These are phyloP conservation scores for Larix kaempferi DNA, from an alignment of 75 land plant genomes.

Conservation along the genomic window DNA sequence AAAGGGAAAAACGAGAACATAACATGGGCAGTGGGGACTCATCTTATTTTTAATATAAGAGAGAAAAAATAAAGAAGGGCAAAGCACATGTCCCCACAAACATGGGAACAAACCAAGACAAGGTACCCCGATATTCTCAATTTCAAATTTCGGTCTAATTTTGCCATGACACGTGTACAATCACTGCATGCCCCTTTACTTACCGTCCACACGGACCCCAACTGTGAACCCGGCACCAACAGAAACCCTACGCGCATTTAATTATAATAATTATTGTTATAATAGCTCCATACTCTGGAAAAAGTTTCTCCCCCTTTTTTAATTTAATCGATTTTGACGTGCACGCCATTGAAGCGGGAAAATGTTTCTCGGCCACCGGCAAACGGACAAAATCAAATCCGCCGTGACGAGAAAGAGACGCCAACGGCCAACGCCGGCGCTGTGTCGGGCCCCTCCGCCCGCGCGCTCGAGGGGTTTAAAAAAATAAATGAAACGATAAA, in stretches of 20 bases:
- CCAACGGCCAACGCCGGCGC: neutral
- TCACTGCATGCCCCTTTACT: too few relatives aligned
- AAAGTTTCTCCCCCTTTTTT: neutral
- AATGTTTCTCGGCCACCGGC: constrained; percentile 11
- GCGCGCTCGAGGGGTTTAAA: too few relatives aligned
- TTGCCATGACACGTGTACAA: neutral
- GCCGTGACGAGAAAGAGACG: too few relatives aligned
- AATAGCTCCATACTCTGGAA: too few relatives aligned
- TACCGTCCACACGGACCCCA: neutral
- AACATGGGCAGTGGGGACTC: too few relatives aligned
- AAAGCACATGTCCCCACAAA: constrained; percentile 6
- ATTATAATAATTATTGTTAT: too few relatives aligned
- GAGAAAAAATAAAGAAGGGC: neutral
- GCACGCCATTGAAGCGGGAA: constrained; percentile 8
- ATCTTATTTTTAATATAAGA: too few relatives aligned
- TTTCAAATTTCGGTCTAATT: neutral
- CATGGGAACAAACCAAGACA: constrained; percentile 4
- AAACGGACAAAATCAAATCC: constrained; percentile 5
- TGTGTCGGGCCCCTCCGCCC: neutral
- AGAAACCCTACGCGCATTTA: too few relatives aligned
- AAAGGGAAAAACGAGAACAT: too few relatives aligned
- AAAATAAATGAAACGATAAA: too few relatives aligned
- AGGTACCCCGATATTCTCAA: neutral
- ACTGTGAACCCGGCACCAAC: neutral
- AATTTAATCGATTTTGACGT: constrained; percentile 6